Conservation (phyloP, 192 early-diverging fungal genomes). For the Backusella circina region DNA sequence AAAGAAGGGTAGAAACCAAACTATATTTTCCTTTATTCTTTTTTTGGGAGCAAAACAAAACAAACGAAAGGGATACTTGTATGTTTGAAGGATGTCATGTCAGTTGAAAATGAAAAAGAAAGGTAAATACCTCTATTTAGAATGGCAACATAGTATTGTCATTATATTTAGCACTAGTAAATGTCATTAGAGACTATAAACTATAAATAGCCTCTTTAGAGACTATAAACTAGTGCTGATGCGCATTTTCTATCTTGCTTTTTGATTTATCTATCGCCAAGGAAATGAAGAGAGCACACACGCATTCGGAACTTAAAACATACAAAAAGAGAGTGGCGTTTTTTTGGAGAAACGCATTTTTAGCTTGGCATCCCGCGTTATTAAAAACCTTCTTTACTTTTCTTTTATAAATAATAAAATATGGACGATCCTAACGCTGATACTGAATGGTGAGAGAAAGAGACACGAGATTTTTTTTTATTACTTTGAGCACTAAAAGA, state of each 20-base stretch:
- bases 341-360: background rate
- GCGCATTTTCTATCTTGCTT: too few species aligned
- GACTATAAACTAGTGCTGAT: too few species aligned
- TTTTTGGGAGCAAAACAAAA: background rate
- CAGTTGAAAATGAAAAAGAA: background rate
- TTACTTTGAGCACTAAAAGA: background rate
- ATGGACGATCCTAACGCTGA: conserved; percentile 42
- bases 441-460: conserved; percentile 32
- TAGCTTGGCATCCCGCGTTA: background rate
- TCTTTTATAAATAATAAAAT: background rate
- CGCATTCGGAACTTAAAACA: background rate
- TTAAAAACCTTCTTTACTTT: background rate
- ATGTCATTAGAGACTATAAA: too few species aligned
- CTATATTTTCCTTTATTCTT: background rate
- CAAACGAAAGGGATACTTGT: background rate
- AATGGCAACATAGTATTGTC: too few species aligned
- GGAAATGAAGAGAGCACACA: background rate
- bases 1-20: background rate
- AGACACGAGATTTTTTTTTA: background rate
- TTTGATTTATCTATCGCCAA: background rate
- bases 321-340: background rate
- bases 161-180: too few species aligned
- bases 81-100: background rate
- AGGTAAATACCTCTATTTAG: too few species aligned
- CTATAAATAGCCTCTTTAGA: too few species aligned